These are phyloP conservation scores for Cichorium intybus DNA, from an alignment of 140 eudicot genomes.

Conservation along the genomic window DNA sequence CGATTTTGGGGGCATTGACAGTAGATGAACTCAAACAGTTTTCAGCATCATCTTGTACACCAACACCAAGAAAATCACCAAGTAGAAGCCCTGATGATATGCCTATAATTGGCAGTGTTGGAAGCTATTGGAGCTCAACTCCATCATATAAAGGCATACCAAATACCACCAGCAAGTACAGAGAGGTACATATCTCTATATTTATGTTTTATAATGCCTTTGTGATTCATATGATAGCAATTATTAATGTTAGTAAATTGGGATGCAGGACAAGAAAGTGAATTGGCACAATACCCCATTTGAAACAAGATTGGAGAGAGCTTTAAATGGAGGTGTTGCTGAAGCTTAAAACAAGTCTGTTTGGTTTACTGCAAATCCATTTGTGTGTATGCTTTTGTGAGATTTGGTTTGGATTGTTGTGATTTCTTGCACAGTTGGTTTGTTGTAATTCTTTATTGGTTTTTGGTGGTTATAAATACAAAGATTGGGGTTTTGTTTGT, in stretches of 20 bases:
- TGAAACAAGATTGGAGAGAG: constrained; percentile 89
- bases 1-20: constrained; percentile 84
- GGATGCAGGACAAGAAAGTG: constrained; percentile 82
- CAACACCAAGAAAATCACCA: constrained; percentile 87
- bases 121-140: constrained; percentile 76
- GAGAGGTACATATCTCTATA: constrained; percentile 58
- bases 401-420: constrained; percentile 16
- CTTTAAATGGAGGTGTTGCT: constrained; percentile 52
- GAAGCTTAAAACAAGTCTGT: constrained; percentile 22
- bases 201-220: neutral
- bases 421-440: constrained; percentile 26
- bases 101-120: constrained; percentile 87
- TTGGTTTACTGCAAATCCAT: neutral
- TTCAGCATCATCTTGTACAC: constrained; percentile 52
- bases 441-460: constrained; percentile 33
- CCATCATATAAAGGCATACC: constrained; percentile 95
- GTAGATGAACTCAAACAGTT: constrained; percentile 69
- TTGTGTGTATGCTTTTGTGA: constrained; percentile 22
- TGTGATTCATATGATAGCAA: neutral
- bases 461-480: constrained; percentile 28
- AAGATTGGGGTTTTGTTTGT: constrained; percentile 11
- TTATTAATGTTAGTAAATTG: constrained; percentile 14
- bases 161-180: constrained; percentile 89
- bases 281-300: constrained; percentile 89
- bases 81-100: constrained; percentile 89